Base-by-base conservation (phyloP, 306 rosid genomes). In the Phaseolus lunatus region DNA sequence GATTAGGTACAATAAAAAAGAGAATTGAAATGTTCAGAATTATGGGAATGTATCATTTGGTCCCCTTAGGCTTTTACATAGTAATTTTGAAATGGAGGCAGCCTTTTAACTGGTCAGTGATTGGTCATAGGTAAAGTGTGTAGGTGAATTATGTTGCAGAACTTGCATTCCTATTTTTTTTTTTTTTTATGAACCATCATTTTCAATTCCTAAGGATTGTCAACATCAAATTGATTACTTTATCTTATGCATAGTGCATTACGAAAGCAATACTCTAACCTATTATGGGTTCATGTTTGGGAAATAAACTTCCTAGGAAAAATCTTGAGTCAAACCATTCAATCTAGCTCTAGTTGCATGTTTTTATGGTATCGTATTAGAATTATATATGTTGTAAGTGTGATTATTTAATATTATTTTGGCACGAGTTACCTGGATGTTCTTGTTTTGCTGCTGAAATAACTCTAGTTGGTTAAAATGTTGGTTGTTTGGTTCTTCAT, bases 201-300 rank as follows among this genome's bases (percentile, higher is more conserved):
- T 83, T 90, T 93, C 91, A 93, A 73, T 72, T 88, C 90, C 98
- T 93, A 89, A 76, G 66, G 29, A 57, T 63, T 71, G 72, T 84
- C 77, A 77, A 64, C 37, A 71, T 43, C 67, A 80, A 76, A 50
- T 72, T 75, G 79, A 58, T 57, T 66, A 83, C 52, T 70, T 75
- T 16, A 27, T 29, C 16, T 26, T 15, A n/a, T 59, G 66, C 41
- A 27, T 27, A 15, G 48, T 64, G 73, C 61, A 58, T 71, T 53
- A 73, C 47, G 35, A 49, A 72, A 78, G 56, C 53, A 48, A 78
- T 78, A 52, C 66, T 66, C 31, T 47, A 48, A 20, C 68, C 23
- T 44, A 52, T 16, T 67, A 33, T 2, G 9, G 41, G 23, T 2
- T 58, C 16, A 53, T 3, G 14, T 50, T 33, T 20, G 41, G 48